phyloP scores from a whole-genome alignment of 805 yeast genomes.

The Candida sakaeoensis region DNA sequence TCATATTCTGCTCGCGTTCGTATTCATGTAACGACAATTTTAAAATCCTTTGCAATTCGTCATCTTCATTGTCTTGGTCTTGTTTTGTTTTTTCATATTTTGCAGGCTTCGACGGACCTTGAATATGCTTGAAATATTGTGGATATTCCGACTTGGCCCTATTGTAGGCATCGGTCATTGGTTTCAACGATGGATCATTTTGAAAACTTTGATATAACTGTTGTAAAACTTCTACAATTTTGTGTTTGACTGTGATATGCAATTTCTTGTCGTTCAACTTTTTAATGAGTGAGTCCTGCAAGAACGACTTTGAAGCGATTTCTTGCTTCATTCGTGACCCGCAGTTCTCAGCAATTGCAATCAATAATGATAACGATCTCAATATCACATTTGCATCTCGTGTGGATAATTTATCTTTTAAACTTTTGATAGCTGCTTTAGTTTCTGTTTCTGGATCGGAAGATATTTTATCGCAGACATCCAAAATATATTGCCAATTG shows the following conservation, averaged over 20 bases:
- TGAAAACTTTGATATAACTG: conserved; percentile 65
- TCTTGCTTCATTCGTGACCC: conserved; percentile 44
- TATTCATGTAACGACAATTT: conserved; percentile 69
- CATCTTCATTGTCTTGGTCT: conserved; percentile 65
- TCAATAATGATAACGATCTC: conserved; percentile 32
- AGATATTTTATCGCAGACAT: conserved; percentile 38
- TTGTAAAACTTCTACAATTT: conserved; percentile 61
- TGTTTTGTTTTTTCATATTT: conserved; percentile 45
- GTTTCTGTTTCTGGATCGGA: conserved; percentile 36
- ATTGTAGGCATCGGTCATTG: conserved; percentile 59
- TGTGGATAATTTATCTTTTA: conserved; percentile 21
- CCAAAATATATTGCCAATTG: conserved; percentile 43
- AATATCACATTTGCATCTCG: conserved; percentile 41
- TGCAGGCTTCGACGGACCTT: conserved; percentile 55
- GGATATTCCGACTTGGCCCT: conserved; percentile 41
- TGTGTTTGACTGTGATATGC: conserved; percentile 64
- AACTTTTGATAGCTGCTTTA: conserved; percentile 24
- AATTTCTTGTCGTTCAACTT: conserved; percentile 52
- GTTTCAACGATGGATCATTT: conserved; percentile 70
- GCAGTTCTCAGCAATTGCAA: conserved; percentile 42
- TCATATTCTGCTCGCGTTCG: conserved; percentile 34
- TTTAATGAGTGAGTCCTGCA: conserved; percentile 29
- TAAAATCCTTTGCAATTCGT: conserved; percentile 72
- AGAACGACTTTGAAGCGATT: conserved; percentile 35
- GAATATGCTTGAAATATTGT: conserved; percentile 21